Evolutionary conservation across 208 protist genomes (phyloP), one percentile per base, ranked within the genome.

Genomic region (Trypanosomatidae sp.): DNA sequence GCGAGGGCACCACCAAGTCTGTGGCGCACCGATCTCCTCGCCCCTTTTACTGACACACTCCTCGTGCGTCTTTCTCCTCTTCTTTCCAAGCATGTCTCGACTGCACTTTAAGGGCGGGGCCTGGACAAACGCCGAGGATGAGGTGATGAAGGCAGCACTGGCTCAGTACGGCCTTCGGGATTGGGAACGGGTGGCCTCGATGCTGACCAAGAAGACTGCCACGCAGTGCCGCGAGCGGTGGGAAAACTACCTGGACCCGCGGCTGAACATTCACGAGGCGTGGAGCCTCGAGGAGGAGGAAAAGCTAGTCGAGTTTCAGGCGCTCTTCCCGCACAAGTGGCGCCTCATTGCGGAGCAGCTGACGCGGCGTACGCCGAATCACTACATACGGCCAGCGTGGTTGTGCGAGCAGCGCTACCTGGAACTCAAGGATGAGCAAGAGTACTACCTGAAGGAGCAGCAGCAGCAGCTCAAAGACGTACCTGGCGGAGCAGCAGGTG

Each of bases 111-210:
- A 99, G 69, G 99, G 99, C 46, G 99, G 99, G 44, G 90, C 99
- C 58, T 99, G 99, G 99, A 99, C 98, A 66, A 99, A 99, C 86
- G 97, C 96, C 43, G 99, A 99, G 86, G 99, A 99, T 97, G 98
- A 99, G 82, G 98, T 99, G 55, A 93, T 99, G 65, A 99, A 99
- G 76, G 99, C 98, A 3, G 99, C 98, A 4, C 95, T 99, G 2
- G 99, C 99, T 84, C 99, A 99, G 81, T 99, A 99, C 82, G 99
- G 99, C 13, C 92, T 98, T 65, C 99, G 99, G 62, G 98, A 99
- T 82, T 99, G 98, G 98, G 96, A 98, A 49, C 95, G 98, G 41
- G 99, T 99, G 50, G 98, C 99, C 4, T 99, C 99, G 5, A 92
- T 99, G 62, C 85, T 99, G 39, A 91, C 90, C 33, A 88, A 98